Base-by-base conservation (phyloP, 306 rosid genomes). In the Begonia masoniana region DNA sequence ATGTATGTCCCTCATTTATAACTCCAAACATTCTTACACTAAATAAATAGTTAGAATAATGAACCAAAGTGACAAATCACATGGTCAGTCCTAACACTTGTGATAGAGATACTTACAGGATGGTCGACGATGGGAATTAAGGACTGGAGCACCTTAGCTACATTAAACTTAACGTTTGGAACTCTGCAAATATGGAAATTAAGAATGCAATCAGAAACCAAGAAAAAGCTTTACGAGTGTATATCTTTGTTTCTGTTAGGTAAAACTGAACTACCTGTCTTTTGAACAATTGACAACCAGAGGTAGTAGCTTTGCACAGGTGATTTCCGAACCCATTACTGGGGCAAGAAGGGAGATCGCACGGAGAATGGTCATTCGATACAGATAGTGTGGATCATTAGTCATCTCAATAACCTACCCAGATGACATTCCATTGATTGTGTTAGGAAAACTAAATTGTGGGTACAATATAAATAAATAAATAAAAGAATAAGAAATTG, bases 161-260 rank as follows among this genome's bases (percentile, higher is more conserved):
- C 94, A 55, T 89, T 89, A 73, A 89, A 89, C 81, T 85, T 89
- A 63, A 89, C 82, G 68, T 89, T 89, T 62, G 97, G 94, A 52
- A 89, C 97, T 65, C 97, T 89, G 59, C 43, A 60, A 15, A 15
- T 70, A 17, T 23, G 43, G 45, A 66, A 15, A 55, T 57, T 55
- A 2, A 43, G 10, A 57, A 64, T 49, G 67, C 46, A n/a, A 65
- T 51, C 66, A 43, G 63, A 62, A 72, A 57, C 60, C 68, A 17
- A 41, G 42, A 10, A 24, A 13, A 9, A 6, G 15, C 6, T 46
- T 10, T 7, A 15, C 15, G 15, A 46, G 47, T 43, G 47, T 43
- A 12, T 3, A 12, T 43, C 12, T 43, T 9, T 43, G 3, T 43
- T 9, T 6, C 12, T 43, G 47, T 43, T 43, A 43, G 47, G 13